These are phyloP conservation scores for Meyerozyma guilliermondii DNA, from an alignment of 1,139 yeast genomes.

Conservation along the genomic window DNA sequence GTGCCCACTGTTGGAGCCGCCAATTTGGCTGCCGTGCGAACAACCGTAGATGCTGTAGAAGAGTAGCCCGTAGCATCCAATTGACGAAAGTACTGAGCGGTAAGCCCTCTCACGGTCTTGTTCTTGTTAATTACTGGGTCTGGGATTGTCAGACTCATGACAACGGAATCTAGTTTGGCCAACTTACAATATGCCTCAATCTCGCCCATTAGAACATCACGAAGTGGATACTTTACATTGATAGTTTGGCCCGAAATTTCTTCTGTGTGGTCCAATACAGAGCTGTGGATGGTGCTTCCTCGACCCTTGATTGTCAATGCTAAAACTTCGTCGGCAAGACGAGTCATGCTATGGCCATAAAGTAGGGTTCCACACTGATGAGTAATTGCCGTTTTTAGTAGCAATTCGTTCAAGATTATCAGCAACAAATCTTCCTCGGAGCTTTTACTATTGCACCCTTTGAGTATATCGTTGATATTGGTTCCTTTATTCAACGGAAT, in stretches of 20 bases:
- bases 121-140: conserved; percentile 47
- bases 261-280: conserved; percentile 42
- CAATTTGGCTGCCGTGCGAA: conserved; percentile 80
- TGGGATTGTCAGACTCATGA: conserved; percentile 18
- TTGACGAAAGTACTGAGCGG: conserved; percentile 64
- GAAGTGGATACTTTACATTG: conserved; percentile 59
- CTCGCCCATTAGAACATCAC: conserved; percentile 70
- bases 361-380: conserved; percentile 51
- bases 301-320: conserved; percentile 87
- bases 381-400: conserved; percentile 43
- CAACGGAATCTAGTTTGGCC: conserved; percentile 21
- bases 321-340: conserved; percentile 73
- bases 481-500: not conserved
- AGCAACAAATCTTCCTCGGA: conserved; percentile 58
- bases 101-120: conserved; percentile 77
- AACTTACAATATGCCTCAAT: conserved; percentile 48
- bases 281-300: conserved; percentile 60
- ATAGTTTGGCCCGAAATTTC: conserved; percentile 25
- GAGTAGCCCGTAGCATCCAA: conserved; percentile 78
- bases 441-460: conserved; percentile 38
- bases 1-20: conserved; percentile 42
- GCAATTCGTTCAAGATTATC: conserved; percentile 44
- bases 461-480: conserved; percentile 1
- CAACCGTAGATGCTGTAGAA: conserved; percentile 90
- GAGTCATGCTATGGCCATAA: conserved; percentile 79